These are phyloP conservation scores for Urostyla sp. DNA, from an alignment of 73 alveolate genomes.

Conservation along the genomic window DNA sequence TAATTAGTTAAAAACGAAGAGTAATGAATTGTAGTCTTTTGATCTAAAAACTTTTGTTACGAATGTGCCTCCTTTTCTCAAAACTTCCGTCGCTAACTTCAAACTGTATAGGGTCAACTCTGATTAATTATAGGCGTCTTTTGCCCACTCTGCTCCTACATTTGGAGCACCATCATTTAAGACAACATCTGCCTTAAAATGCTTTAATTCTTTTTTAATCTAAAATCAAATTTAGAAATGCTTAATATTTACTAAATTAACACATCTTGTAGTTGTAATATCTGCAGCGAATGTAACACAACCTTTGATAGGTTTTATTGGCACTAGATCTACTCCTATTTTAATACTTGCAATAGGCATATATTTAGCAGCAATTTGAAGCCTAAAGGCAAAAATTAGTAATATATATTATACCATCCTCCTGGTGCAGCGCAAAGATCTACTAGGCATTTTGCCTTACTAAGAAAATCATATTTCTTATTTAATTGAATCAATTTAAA, in stretches of 20 bases:
- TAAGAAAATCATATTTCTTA: conserved; percentile 91
- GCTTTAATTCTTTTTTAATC: conserved; percentile 90
- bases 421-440: conserved; percentile 99
- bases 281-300: conserved; percentile 96
- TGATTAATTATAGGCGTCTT: conserved; percentile 97
- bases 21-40: conserved; percentile 94
- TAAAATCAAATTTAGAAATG: conserved; percentile 15
- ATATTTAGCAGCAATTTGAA: conserved; percentile 90
- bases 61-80: conserved; percentile 97
- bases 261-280: conserved; percentile 98
- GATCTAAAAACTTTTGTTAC: conserved; percentile 98
- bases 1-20: conserved; percentile 95
- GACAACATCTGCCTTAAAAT: conserved; percentile 98
- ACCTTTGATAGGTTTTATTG: conserved; percentile 99
- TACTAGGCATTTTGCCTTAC: conserved; percentile 91
- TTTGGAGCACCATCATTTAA: conserved; percentile 99
- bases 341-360: conserved; percentile 96
- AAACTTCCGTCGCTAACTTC: conserved; percentile 92
- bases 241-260: background rate
- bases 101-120: conserved; percentile 94
- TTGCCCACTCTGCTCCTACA: conserved; percentile 99
- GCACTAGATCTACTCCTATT: conserved; percentile 98
- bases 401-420: conserved; percentile 94
- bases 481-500: conserved; percentile 96
- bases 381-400: no score